A percentile compares a stretch with the other conserved stretches of the same genome.
phyloP scores from a whole-genome alignment of 2,329 filamentous ascomycete species.

The Didymellaceae sp. region DNA sequence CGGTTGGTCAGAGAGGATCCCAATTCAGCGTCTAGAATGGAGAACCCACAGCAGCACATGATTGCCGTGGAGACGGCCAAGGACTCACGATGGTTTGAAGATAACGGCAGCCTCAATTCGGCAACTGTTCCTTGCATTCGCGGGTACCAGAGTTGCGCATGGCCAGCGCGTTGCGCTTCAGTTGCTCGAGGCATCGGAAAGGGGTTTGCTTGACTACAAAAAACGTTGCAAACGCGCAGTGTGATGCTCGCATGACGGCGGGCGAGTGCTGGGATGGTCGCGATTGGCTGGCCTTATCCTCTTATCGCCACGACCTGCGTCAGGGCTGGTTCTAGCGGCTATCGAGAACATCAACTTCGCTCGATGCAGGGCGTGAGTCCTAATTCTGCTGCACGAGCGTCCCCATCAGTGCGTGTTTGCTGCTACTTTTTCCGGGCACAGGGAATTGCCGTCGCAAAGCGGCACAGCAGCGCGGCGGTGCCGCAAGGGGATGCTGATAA shows the following conservation, averaged over 20 bases:
- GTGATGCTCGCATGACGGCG: constrained; percentile 36
- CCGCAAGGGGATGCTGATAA: constrained; percentile 12
- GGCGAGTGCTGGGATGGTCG: constrained; percentile 24
- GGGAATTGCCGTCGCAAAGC: constrained; percentile 7
- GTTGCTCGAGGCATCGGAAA: constrained; percentile 13
- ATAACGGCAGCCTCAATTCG: constrained; percentile 12
- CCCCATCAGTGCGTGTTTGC: background rate
- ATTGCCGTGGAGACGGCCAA: constrained; percentile 19
- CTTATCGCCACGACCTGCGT: constrained; percentile 35
- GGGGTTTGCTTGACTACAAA: constrained; percentile 37
- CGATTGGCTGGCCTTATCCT: constrained; percentile 35
- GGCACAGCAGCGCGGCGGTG: constrained; percentile 6
- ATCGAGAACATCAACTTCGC: constrained; percentile 16
- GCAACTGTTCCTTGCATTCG: constrained; percentile 14
- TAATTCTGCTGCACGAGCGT: constrained; percentile 10
- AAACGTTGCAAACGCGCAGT: constrained; percentile 27
- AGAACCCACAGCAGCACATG: constrained; percentile 8
- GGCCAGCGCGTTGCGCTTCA: constrained; percentile 18
- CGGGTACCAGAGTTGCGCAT: constrained; percentile 8
- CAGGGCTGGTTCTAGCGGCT: constrained; percentile 22
- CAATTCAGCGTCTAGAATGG: constrained; percentile 23
- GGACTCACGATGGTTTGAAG: constrained; percentile 9
- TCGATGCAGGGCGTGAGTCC: constrained; percentile 26
- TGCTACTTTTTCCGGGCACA: constrained; percentile 4
- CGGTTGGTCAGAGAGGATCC: constrained; percentile 19